Base-by-base conservation (phyloP, 73 alveolate genomes). In the Stentor coeruleus region DNA sequence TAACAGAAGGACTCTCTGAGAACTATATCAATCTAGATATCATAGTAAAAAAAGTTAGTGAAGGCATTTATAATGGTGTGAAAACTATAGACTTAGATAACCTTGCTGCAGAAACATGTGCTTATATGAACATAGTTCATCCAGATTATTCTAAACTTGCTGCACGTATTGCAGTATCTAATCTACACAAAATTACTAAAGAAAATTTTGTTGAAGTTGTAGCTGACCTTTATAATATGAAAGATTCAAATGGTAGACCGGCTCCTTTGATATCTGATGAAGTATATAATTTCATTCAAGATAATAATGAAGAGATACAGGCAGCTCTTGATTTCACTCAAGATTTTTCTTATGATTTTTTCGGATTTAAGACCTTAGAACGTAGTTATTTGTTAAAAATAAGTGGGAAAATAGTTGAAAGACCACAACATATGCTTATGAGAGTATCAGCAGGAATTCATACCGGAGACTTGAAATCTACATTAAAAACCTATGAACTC, bases 311-410 rank as follows among this genome's bases (percentile, higher is more conserved):
- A 30, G 75, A 40, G 58, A 77, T 95, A 84, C 90, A 87, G 33
- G 96, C 84, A 74, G 87, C 83, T 3, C 59, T 85, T 49, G 81
- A 84, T 85, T 84, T 59, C 74, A 49, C 77, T 38, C 91, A 98
- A 72, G 97, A 93, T 83, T 93, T 84, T 38, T 87, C 86, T 82
- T 95, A 95, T 80, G 99, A 95, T 86, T 94, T 85, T 91, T 95
- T 95, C 82, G 99, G 99, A 35, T 95, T 94, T 91, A 95, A 95
- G 84, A 95, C 99, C 38, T 87, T 95, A 39, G 99, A 95, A 90
- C 84, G 96, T 85, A 85, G 97, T 35, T 84, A 84, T 40, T 74
- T 84, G 37, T 75, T 84, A 3, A 40, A 59, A 39, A 49, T 57
- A 26, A 3, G 59, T 3, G 87, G 93, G 81, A 84, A 90, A 59